Base-by-base conservation (phyloP, 352 stramenopile genomes). In the Pythium pectinolyticum region DNA sequence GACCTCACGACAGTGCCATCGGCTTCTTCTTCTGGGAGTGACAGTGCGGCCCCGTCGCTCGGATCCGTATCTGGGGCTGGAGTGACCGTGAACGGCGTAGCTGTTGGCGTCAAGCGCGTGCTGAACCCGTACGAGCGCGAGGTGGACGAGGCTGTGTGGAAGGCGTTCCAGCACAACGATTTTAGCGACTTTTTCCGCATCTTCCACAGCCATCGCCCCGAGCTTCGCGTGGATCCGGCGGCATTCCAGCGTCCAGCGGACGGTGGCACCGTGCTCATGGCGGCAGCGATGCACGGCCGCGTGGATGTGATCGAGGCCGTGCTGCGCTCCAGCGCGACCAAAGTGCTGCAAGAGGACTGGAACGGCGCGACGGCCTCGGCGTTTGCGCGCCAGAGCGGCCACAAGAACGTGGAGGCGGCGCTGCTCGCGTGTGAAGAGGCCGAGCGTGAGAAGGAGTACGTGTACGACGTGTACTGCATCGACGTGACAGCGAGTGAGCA, bases 381-480 rank as follows among this genome's bases (percentile, higher is more conserved):
- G 4, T 92, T 93, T 73, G 86, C 86, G 5, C 75, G 67, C 9
- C 78, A 75, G 32, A 68, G 75, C 9, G 78, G 77, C 2, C 85
- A 91, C 47, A 58, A 19, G 14, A 84, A 74, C 62, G 77, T 92
- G 8, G 75, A 92, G 43, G 75, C 72, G 20, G 86, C 86, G 11
- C 45, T 94, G 49, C 49, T 78, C 30, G 86, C 86, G 19, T 94
- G 86, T 62, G 86, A 94, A 66, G 69, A 84, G 34, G 77, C 83
- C 5, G 82, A 93, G 62, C 64, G 68, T 20, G 86, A 94, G 57
- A 94, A 92, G 41, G 77, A 90, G 52, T 94, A 79, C 43, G 86
- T 94, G 10, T 94, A 93, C 43, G 86, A 94, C 47, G 80, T 94
- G 19, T 94, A 94, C 72, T 93, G 86, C 47, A 76, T 94, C 43